These are phyloP conservation scores for Myriosclerotinia duriaeana DNA, from an alignment of 2,329 filamentous ascomycete species.

Conservation along the genomic window DNA sequence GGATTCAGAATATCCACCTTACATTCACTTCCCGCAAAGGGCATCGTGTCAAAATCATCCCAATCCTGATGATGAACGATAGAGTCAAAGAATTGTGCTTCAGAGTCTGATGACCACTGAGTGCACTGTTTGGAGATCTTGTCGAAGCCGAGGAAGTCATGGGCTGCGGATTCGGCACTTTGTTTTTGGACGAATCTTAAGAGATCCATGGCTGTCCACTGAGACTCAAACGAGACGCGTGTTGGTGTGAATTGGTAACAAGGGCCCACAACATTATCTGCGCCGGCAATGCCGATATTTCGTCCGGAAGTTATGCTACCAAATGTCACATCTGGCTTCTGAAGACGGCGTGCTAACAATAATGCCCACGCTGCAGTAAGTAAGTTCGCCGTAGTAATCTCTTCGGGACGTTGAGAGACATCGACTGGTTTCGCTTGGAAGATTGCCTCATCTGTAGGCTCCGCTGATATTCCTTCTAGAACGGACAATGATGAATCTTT, in stretches of 20 bases:
- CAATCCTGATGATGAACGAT: constrained; percentile 43
- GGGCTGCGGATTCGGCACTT: constrained; percentile 37
- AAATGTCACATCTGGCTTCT: constrained; percentile 31
- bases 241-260: constrained; percentile 49
- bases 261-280: constrained; percentile 47
- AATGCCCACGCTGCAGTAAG: constrained; percentile 48
- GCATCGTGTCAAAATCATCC: constrained; percentile 46
- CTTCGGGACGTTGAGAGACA: constrained; percentile 33
- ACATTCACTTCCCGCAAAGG: constrained; percentile 41
- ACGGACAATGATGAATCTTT: constrained; percentile 34
- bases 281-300: constrained; percentile 42
- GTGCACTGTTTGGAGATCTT: constrained; percentile 42
- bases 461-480: constrained; percentile 24
- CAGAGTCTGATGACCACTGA: constrained; percentile 36
- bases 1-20: constrained; percentile 42
- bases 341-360: constrained; percentile 41
- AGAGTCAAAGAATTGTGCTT: constrained; percentile 39
- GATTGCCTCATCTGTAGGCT: constrained; percentile 36
- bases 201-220: constrained; percentile 42
- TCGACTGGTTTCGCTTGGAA: constrained; percentile 39
- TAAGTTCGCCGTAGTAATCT: constrained; percentile 46
- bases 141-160: constrained; percentile 43
- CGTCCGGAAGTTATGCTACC: constrained; percentile 45
- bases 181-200: constrained; percentile 41
- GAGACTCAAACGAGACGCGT: constrained; percentile 42